Percentiles rank a stretch among this genome's conserved stretches.
These are phyloP conservation scores for Tulasnella sp. DNA, from an alignment of 768 basidiomycete genomes.

Conservation along the genomic window DNA sequence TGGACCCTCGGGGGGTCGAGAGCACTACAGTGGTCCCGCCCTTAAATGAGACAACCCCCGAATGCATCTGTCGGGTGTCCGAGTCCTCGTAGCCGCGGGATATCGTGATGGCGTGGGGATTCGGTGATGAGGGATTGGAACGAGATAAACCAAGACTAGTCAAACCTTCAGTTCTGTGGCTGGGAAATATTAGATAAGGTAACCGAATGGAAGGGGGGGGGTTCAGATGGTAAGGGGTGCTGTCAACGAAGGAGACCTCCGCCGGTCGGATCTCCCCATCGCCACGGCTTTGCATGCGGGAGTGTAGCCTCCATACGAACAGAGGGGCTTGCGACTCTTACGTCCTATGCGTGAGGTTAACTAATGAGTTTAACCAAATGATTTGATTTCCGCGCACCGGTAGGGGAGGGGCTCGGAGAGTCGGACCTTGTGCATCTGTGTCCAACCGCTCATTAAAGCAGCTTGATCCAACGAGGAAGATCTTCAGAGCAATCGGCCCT, in stretches of 20 bases:
- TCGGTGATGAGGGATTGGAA: not conserved
- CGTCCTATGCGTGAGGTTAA: not conserved
- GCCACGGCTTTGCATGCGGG: not conserved
- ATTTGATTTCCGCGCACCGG: not conserved
- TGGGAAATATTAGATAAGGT: not conserved
- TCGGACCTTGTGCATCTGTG: not conserved
- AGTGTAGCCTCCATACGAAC: not conserved
- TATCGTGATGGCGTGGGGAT: not conserved
- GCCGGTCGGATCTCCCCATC: not conserved
- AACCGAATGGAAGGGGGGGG: not conserved
- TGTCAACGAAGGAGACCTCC: not conserved
- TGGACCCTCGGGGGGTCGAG: conserved; percentile 2
- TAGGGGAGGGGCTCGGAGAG: not conserved
- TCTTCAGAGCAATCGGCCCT: not conserved
- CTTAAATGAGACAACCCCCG: conserved; percentile 10
- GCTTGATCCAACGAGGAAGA: not conserved
- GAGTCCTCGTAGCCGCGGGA: not conserved
- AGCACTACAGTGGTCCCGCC: not conserved
- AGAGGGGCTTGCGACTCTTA: not conserved
- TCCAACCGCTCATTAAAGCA: not conserved
- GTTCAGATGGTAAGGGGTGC: not conserved
- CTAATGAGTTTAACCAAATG: not conserved
- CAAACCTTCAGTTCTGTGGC: not conserved
- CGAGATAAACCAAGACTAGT: not conserved
- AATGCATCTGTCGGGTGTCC: not conserved